phyloP scores from a whole-genome alignment of 345 rosid genomes.

The Gossypium rotundifolium region DNA sequence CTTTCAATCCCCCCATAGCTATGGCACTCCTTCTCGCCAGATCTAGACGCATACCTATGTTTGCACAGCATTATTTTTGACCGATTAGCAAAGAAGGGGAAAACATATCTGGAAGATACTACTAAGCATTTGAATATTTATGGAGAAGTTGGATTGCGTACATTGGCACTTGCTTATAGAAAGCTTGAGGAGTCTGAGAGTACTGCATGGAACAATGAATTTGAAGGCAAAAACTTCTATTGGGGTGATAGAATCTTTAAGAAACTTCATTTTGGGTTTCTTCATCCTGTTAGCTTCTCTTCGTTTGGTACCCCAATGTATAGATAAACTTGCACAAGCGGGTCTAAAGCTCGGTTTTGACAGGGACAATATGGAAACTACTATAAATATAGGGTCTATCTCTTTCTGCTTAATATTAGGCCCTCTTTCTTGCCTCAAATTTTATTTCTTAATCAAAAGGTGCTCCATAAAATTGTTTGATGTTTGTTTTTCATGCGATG shows the following conservation, averaged over 20 bases:
- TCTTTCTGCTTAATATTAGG: conserved; percentile 3
- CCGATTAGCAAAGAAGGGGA: conserved; percentile 77
- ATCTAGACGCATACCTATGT: too few species aligned
- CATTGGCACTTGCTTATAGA: conserved; percentile 73
- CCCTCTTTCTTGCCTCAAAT: conserved; percentile 14
- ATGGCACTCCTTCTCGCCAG: too few species aligned
- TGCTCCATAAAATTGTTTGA: conserved; percentile 3
- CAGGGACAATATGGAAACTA: conserved; percentile 99
- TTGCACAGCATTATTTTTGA: conserved; percentile 79
- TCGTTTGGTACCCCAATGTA: conserved; percentile 87
- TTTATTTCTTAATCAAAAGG: not conserved
- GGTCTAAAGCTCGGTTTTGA: conserved; percentile 92
- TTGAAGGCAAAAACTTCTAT: conserved; percentile 83
- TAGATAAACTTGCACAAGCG: conserved; percentile 99
- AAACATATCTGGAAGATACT: conserved; percentile 53
- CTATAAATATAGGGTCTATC: conserved; percentile 92
- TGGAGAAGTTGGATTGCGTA: conserved; percentile 92
- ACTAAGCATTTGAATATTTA: conserved; percentile 77
- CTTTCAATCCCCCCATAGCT: too few species aligned
- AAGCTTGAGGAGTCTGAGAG: conserved; percentile 69
- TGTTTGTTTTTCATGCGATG: conserved; percentile 18
- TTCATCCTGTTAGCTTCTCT: conserved; percentile 19
- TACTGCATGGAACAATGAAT: conserved; percentile 80
- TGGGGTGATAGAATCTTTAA: conserved; percentile 52
- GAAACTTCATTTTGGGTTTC: conserved; percentile 9